phyloP scores from a whole-genome alignment of 202 grass and related monocot species.

The Setaria italica region DNA sequence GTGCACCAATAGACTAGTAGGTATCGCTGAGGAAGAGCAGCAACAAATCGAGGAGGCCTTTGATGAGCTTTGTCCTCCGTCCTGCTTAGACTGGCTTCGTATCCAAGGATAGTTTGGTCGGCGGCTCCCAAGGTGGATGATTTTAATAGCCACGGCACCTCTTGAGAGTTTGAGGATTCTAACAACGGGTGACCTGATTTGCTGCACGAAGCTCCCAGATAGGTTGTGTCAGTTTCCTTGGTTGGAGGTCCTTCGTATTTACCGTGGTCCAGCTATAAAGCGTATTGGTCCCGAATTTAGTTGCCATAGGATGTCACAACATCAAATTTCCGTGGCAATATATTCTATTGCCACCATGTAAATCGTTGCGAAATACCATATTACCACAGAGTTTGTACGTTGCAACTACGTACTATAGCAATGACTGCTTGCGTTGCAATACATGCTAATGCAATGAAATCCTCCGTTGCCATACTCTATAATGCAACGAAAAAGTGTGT shows the following conservation, averaged over 20 bases:
- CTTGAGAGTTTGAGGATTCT: background rate
- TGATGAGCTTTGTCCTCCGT: background rate
- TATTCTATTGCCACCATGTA: no score
- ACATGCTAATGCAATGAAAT: no score
- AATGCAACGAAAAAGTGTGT: no score
- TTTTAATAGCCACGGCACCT: accelerated
- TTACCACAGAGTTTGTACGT: no score
- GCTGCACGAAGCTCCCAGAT: background rate
- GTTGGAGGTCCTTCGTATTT: background rate
- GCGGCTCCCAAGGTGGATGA: background rate
- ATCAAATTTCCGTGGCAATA: no score
- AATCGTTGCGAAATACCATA: no score
- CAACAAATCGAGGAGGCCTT: background rate
- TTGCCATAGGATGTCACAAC: no score
- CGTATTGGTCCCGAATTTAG: background rate
- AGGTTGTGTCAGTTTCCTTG: background rate
- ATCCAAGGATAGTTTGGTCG: background rate
- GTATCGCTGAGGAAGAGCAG: background rate
- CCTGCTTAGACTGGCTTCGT: background rate
- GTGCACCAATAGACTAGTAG: background rate
- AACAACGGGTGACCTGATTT: background rate
- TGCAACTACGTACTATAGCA: no score
- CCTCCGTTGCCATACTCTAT: no score
- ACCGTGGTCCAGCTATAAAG: background rate
- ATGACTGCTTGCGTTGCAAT: no score